These are phyloP conservation scores for Biscutella laevigata DNA, from an alignment of 441 rosid genomes.

Conservation along the genomic window DNA sequence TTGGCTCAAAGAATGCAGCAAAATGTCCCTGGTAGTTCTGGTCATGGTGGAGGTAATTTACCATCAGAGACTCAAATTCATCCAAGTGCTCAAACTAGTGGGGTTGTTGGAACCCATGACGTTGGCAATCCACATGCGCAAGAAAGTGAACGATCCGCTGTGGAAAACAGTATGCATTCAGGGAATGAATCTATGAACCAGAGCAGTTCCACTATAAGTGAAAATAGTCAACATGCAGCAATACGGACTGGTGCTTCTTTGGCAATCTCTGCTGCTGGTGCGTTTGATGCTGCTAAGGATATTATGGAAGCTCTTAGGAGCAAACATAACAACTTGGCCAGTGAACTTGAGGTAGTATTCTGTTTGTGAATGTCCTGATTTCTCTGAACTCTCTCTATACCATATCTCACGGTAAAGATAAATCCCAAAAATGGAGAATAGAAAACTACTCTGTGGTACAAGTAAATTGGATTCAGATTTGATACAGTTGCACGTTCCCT, in stretches of 20 bases:
- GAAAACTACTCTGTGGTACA: conserved; percentile 3
- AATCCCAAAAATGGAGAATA: neutral
- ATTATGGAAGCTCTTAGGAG: conserved; percentile 94
- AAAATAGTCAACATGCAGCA: conserved; percentile 51
- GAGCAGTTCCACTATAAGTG: conserved; percentile 51
- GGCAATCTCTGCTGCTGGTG: conserved; percentile 75
- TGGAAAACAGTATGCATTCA: conserved; percentile 46
- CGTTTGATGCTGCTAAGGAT: conserved; percentile 97
- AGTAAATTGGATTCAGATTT: conserved; percentile 11
- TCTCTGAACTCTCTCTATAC: neutral
- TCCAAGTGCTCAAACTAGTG: conserved; percentile 49
- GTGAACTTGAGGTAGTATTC: conserved; percentile 83
- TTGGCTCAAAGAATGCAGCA: conserved; percentile 93
- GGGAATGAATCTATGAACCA: conserved; percentile 68
- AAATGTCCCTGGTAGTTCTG: conserved; percentile 42
- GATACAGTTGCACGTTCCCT: conserved; percentile 1
- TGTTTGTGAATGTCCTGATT: conserved; percentile 10
- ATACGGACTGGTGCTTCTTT: conserved; percentile 58
- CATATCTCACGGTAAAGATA: neutral
- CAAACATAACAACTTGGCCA: conserved; percentile 90
- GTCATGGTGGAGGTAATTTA: conserved; percentile 50
- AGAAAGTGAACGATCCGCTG: conserved; percentile 63
- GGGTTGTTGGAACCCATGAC: conserved; percentile 64
- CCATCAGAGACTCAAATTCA: conserved; percentile 59
- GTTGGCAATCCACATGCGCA: conserved; percentile 67